These are phyloP conservation scores for Chaetomium sp. DNA, from an alignment of 2,329 filamentous ascomycete species.

Conservation along the genomic window DNA sequence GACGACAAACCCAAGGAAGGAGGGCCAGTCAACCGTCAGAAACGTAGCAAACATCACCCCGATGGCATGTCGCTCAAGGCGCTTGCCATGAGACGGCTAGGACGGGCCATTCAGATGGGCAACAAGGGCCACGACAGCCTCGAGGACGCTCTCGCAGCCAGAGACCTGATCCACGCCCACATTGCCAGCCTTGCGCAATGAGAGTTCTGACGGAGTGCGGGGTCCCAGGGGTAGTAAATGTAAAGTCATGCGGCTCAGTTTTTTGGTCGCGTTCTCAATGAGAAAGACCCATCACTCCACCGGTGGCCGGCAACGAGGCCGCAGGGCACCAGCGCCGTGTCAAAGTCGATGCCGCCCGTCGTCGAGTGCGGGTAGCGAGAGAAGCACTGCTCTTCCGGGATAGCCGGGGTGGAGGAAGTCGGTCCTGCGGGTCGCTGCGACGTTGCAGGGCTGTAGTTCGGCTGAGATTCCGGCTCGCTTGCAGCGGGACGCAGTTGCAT, in stretches of 20 bases:
- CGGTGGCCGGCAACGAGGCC: conserved; percentile 9
- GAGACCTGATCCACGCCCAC: conserved; percentile 5
- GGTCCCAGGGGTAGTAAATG: too few species aligned
- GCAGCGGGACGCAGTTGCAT: conserved; percentile 7
- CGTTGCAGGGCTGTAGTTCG: background rate
- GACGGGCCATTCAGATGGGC: conserved; percentile 10
- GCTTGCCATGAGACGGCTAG: conserved; percentile 10
- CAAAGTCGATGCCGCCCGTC: conserved; percentile 9
- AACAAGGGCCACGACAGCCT: conserved; percentile 14
- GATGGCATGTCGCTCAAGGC: conserved; percentile 13
- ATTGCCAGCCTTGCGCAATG: background rate
- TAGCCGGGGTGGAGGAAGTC: conserved; percentile 12
- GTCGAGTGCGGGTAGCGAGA: conserved; percentile 9
- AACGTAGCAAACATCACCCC: background rate
- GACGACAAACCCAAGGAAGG: background rate
- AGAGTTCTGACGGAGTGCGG: too few species aligned
- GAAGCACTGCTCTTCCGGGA: background rate
- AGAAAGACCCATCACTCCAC: conserved; percentile 9
- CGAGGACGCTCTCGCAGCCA: conserved; percentile 13
- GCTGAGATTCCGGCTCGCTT: conserved; percentile 7
- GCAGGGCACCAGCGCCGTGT: conserved; percentile 11
- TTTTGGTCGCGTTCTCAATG: background rate
- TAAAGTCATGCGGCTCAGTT: too few species aligned
- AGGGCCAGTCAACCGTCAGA: background rate
- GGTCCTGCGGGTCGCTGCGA: background rate